Evolutionary conservation across 805 yeast species (phyloP).

Genomic region (Naumovozyma dairenensis): DNA sequence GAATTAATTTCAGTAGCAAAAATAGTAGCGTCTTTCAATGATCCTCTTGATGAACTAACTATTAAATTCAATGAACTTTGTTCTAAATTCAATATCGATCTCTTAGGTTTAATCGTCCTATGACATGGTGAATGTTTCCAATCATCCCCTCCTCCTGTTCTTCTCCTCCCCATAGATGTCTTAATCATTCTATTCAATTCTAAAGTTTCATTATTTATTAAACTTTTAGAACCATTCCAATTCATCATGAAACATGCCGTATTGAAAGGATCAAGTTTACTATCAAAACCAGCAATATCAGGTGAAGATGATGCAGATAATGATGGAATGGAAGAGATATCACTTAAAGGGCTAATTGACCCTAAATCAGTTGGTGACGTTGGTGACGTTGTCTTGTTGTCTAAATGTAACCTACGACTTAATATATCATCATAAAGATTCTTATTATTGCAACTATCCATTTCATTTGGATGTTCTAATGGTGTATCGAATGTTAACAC

Average conservation of each 20-base stretch:
- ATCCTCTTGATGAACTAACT: conserved; percentile 24
- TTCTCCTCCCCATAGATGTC: conserved; percentile 5
- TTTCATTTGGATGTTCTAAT: neutral
- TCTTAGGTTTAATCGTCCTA: conserved; percentile 11
- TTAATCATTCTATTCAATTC: conserved; percentile 13
- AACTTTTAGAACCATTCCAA: conserved; percentile 7
- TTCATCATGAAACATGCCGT: conserved; percentile 2
- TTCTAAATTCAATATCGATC: conserved; percentile 16
- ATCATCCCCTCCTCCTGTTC: neutral
- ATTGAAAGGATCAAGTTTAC: conserved; percentile 11
- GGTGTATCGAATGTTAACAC: conserved; percentile 1
- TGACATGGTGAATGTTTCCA: conserved; percentile 13
- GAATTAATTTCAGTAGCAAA: conserved; percentile 28
- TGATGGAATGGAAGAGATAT: conserved; percentile 13
- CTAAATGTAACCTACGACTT: conserved; percentile 6
- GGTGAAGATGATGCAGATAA: conserved; percentile 12
- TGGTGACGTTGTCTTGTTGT: conserved; percentile 8
- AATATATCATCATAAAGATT: conserved; percentile 5
- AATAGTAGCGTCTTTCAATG: conserved; percentile 25
- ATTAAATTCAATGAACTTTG: conserved; percentile 16
- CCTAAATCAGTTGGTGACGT: conserved; percentile 14
- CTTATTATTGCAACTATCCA: neutral
- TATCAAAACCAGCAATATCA: conserved; percentile 7
- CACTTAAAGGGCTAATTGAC: conserved; percentile 19
- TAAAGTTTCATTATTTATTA: conserved; percentile 7